Conservation (phyloP, 306 rosid genomes). For the Morella rubra region DNA sequence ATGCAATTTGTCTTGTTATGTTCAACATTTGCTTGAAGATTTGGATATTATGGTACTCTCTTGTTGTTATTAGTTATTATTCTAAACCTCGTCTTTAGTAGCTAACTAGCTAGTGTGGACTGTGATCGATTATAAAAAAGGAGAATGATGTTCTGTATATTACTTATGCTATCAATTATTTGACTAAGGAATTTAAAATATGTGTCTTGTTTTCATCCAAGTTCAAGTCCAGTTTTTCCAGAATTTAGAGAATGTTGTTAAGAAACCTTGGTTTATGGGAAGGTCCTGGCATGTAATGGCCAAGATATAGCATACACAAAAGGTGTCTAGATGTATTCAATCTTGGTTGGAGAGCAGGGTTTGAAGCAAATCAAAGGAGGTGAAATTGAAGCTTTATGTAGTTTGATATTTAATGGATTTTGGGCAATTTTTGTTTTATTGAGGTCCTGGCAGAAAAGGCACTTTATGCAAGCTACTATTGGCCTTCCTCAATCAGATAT, state of each 20-base stretch:
- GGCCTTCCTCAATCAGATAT: not conserved
- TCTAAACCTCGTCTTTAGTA: not conserved
- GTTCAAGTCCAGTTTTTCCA: not conserved
- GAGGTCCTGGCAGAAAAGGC: not conserved
- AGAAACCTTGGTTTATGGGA: not conserved
- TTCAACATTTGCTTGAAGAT: constrained; percentile 1
- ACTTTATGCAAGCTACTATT: too few species aligned
- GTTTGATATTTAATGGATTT: not conserved
- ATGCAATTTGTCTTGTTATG: constrained; percentile 8
- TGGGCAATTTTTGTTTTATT: not conserved
- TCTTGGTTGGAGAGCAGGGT: not conserved
- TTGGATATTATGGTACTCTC: not conserved
- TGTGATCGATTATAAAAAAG: not conserved
- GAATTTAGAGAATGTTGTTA: not conserved
- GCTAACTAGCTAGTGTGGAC: not conserved
- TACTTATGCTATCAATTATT: not conserved
- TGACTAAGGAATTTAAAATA: not conserved
- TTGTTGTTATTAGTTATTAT: not conserved
- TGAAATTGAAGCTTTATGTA: not conserved
- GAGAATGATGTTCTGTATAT: not conserved
- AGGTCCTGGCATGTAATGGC: not conserved
- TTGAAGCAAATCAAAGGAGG: not conserved
- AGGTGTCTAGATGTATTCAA: too few species aligned
- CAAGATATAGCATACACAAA: not conserved
- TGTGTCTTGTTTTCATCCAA: not conserved